Base-by-base conservation (phyloP, 495 filamentous ascomycete species). In the Podospora fimiseda region DNA sequence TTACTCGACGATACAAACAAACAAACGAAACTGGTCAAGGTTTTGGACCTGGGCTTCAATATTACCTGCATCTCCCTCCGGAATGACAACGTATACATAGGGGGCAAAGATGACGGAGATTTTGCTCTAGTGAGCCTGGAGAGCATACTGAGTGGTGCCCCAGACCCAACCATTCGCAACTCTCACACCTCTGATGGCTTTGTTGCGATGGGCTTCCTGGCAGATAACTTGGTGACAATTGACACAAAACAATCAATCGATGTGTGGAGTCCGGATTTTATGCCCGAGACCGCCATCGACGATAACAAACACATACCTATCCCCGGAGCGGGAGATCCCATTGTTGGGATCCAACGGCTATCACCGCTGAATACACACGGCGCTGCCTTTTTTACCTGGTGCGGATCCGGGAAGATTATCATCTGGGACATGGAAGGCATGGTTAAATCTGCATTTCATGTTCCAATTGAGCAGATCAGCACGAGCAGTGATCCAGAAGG, bases 381-480 rank as follows among this genome's bases (percentile, higher is more conserved):
- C 9, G 85, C 88, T 2, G 79, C 83, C 22, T 95, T 96, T 64
- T 85, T 88, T 58, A 95, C 90, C 0, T 97, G 89, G 88, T 88
- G 90, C 9, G 79, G 77, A 43, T 80, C 79, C 51, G 93, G 93
- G 3, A 76, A 73, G 20, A 80, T 96, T 37, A 78, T 87, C 30
- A 83, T 93, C 60, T 98, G 94, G 93, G 75, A 82, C 59, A 66
- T 80, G 7, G 78, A 86, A 13, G 94, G 93, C 37, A 74, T 76
- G 40, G 82, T 85, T 51, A 79, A 73, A 44, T 74, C 73, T 19
- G 78, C 81, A n/a, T 74, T 86, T 48, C 65, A 77, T 11, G 77
- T 94, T 24, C 74, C 81, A 24, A 66, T 96, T 4, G 87, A 93
- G 40, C 83, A 90, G 60, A 55, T 74, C 16, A 72, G 70, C 11